phyloP scores from a whole-genome alignment of 2,329 filamentous ascomycete genomes.

The Aspergillus fumigatus region DNA sequence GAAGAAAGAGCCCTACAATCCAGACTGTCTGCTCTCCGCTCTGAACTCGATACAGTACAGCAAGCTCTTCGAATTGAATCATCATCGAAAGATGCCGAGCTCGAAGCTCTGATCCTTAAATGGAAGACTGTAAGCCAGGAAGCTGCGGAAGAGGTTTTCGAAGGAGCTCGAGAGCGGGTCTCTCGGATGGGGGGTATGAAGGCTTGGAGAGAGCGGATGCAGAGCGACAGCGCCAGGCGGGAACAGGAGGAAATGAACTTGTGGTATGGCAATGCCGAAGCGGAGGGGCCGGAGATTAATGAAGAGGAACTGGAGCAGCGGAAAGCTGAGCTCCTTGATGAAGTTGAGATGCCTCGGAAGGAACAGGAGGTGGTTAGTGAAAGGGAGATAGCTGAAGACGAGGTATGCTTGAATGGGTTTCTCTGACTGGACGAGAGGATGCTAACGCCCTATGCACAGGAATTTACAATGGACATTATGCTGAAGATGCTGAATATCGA shows the following conservation, averaged over 20 bases:
- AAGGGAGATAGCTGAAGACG: constrained; percentile 35
- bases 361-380: constrained; percentile 26
- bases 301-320: constrained; percentile 32
- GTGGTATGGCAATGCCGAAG: constrained; percentile 31
- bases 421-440: constrained; percentile 13
- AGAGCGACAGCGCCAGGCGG: constrained; percentile 41
- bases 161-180: constrained; percentile 55
- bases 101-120: constrained; percentile 52
- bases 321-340: constrained; percentile 40
- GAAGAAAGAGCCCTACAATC: constrained; percentile 30
- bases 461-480: constrained; percentile 68
- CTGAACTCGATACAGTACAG: constrained; percentile 46
- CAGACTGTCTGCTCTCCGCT: constrained; percentile 27
- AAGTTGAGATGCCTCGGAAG: constrained; percentile 36
- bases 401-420: constrained; percentile 37
- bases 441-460: constrained; percentile 34
- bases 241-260: constrained; percentile 33
- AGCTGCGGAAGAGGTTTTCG: constrained; percentile 66
- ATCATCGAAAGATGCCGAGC: constrained; percentile 47
- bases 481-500: constrained; percentile 62
- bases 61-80: constrained; percentile 52
- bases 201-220: constrained; percentile 50
- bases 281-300: constrained; percentile 28
- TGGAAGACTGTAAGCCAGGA: constrained; percentile 59
- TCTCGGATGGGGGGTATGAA: constrained; percentile 59